Base-by-base conservation (phyloP, 2,329 filamentous ascomycete species). In the Arachnomyces sp. region DNA sequence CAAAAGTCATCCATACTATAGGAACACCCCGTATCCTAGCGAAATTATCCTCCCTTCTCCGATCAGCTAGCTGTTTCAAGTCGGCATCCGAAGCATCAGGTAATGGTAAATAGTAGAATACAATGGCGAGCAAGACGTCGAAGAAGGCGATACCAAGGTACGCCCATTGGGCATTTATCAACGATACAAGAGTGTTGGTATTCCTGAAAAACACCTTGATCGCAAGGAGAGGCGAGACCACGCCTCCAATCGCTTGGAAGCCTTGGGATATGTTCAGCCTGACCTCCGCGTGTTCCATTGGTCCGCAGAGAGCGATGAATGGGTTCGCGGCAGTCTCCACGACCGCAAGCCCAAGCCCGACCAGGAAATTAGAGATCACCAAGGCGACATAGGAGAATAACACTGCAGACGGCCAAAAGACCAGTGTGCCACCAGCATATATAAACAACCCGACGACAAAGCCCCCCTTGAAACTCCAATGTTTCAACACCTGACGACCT, bases 401-500 rank as follows among this genome's bases (percentile, higher is more conserved):
- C 2, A 81, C 76, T 2, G 77, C 77, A 3, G 77, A 77, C 0
- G 77, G 77, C 77, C 77, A 81, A 58, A 80, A 81, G 12, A 80
- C 65, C 8, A 81, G 57, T 1, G 73, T 70, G 2, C 77, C 77
- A 43, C 72, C 74, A n/a, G 73, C 74, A 50, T 80, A 81, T n/a
- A 80, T 71, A 38, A 66, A 68, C 1, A 81, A 62, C 0, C 77
- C 77, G 4, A 74, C 67, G 38, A 76, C 77, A 49, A 77, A 80
- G 31, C 74, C 76, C 7, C 72, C 66, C 48, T 78, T 79, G 66
- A 81, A 81, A 0, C 77, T 76, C 68, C 73, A 79, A 31, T 65
- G 63, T 43, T 73, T 72, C 36, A 81, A 63, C 1, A 78, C 66
- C 5, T 70, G 58, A 2, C 70, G 66, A 2, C 75, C 77, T 35